A percentile compares a stretch with the other conserved stretches of the same genome.
Conservation (phyloP, 371 early-diverging fungal species). For the Syncephalastrum racemosum region DNA sequence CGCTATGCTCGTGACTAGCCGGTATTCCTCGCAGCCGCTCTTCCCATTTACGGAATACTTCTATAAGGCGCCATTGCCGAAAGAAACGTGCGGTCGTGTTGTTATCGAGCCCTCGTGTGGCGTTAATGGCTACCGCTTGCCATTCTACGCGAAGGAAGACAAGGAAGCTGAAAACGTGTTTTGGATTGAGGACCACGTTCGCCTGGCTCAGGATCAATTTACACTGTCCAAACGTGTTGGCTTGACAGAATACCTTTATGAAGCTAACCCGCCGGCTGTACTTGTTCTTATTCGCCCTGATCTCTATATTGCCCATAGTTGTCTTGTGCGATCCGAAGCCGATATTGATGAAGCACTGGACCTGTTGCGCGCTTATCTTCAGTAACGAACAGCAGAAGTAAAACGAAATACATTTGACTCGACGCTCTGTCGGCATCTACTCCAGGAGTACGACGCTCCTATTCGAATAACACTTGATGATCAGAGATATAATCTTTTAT, state of each 20-base stretch:
- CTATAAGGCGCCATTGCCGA: constrained; percentile 2
- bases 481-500: too few relatives aligned
- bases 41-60: constrained; percentile 9
- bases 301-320: constrained; percentile 18
- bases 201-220: not conserved
- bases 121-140: constrained; percentile 1
- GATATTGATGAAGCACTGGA: constrained; percentile 17
- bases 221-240: constrained; percentile 17
- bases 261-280: constrained; percentile 17
- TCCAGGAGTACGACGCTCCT: too few relatives aligned
- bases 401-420: too few relatives aligned
- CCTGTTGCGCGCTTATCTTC: constrained; percentile 5
- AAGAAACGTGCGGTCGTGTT: constrained; percentile 6
- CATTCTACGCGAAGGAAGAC: constrained; percentile 1
- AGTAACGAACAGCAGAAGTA: not conserved
- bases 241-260: constrained; percentile 4
- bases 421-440: too few relatives aligned
- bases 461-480: too few relatives aligned
- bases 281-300: constrained; percentile 23
- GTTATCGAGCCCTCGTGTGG: constrained; percentile 21
- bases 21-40: not conserved
- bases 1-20: constrained; percentile 2
- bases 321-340: constrained; percentile 2
- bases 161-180: constrained; percentile 8
- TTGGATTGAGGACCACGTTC: constrained; percentile 16